Conservation (phyloP, 768 basidiomycete genomes). For the Leccinum imitatum region DNA sequence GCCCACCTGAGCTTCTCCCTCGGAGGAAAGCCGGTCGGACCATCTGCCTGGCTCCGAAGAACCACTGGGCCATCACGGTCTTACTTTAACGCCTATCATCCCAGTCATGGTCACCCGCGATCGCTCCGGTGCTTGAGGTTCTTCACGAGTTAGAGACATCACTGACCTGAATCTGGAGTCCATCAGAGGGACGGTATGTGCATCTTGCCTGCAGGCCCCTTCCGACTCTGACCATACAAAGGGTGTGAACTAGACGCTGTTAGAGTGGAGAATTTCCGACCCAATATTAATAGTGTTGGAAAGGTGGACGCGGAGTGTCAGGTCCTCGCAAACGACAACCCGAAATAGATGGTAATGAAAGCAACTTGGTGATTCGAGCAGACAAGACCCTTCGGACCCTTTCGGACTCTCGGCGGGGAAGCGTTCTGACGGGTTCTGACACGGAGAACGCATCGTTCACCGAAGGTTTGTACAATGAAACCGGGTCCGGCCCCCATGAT, state of each 20-base stretch:
- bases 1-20: too few relatives aligned
- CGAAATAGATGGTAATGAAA: too few relatives aligned
- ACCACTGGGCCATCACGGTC: not conserved
- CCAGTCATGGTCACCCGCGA: not conserved
- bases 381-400: too few relatives aligned
- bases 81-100: too few relatives aligned
- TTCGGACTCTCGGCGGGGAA: too few relatives aligned
- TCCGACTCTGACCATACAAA: not conserved
- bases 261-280: too few relatives aligned
- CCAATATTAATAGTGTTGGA: not conserved
- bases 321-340: too few relatives aligned
- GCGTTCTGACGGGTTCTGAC: too few relatives aligned
- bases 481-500: not conserved
- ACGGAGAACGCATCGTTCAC: not conserved
- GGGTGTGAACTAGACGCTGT: too few relatives aligned
- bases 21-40: not conserved
- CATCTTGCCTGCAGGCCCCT: slow-evolving; percentile 55
- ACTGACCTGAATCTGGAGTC: slow-evolving; percentile 46
- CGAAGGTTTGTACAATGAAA: too few relatives aligned
- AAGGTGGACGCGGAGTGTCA: not conserved
- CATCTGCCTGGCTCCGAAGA: not conserved
- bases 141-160: slow-evolving; percentile 36
- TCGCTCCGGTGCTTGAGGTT: not conserved
- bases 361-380: too few relatives aligned
- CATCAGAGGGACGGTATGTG: slow-evolving; percentile 54